Percentiles rank a stretch among this genome's conserved stretches.
phyloP scores from a whole-genome alignment of 1,284 basidiomycete species.

The Takashimella tepidaria region DNA sequence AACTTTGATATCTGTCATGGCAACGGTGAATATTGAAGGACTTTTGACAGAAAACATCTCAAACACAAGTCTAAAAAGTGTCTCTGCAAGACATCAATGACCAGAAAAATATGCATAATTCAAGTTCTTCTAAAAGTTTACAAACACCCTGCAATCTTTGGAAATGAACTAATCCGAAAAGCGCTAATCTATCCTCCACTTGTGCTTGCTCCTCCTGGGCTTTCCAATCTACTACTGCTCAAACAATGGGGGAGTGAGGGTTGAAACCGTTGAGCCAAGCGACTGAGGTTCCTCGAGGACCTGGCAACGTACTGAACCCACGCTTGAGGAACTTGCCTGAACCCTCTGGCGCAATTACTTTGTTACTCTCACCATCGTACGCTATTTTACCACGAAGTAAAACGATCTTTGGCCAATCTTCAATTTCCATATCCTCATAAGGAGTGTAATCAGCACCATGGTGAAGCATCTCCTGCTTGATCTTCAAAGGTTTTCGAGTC shows the following conservation, averaged over 20 bases:
- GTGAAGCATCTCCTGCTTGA: conserved; percentile 22
- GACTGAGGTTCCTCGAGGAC: conserved; percentile 12
- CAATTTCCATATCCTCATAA: conserved; percentile 24
- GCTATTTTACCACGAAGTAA: conserved; percentile 27
- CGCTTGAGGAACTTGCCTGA: conserved; percentile 26
- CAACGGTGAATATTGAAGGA: too few relatives aligned
- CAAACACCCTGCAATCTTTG: too few relatives aligned
- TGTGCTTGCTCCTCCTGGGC: too few relatives aligned
- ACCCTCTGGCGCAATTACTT: conserved; percentile 9
- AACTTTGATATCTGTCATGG: too few relatives aligned
- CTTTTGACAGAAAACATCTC: too few relatives aligned
- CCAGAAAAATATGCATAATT: too few relatives aligned
- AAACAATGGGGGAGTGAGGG: conserved; percentile 7
- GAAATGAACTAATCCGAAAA: too few relatives aligned
- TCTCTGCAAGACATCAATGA: too few relatives aligned
- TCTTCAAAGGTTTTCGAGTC: conserved; percentile 8
- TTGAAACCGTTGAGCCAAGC: conserved; percentile 21
- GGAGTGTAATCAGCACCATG: conserved; percentile 26
- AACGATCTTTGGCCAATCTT: conserved; percentile 28
- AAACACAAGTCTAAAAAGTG: too few relatives aligned
- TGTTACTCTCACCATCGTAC: conserved; percentile 22
- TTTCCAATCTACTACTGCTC: too few relatives aligned
- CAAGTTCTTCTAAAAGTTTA: too few relatives aligned
- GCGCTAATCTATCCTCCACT: too few relatives aligned
- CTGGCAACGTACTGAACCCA: conserved; percentile 22